phyloP scores from a whole-genome alignment of 495 filamentous ascomycete genomes.

The Aspergillus wentii region DNA sequence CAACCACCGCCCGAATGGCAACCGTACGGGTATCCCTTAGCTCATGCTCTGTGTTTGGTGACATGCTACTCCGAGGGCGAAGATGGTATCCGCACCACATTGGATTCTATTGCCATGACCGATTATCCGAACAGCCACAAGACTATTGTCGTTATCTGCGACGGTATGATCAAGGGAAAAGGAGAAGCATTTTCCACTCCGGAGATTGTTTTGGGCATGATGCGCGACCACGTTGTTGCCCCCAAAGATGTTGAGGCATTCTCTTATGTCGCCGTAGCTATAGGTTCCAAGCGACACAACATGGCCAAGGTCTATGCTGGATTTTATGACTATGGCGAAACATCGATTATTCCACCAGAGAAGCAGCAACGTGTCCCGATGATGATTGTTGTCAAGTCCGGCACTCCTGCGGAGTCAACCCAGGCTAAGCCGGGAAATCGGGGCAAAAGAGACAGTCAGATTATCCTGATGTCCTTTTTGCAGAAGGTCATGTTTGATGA shows the following conservation, averaged over 20 bases:
- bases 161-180: slow-evolving; percentile 95
- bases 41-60: slow-evolving; percentile 88
- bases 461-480: slow-evolving; percentile 98
- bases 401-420: slow-evolving; percentile 78
- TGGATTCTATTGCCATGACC: slow-evolving; percentile 95
- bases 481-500: slow-evolving; percentile 99
- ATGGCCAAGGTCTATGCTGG: slow-evolving; percentile 98
- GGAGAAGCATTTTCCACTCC: slow-evolving; percentile 86
- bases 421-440: slow-evolving; percentile 90
- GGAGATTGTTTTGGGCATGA: slow-evolving; percentile 86
- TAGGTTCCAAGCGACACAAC: slow-evolving; percentile 95
- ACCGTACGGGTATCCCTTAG: slow-evolving; percentile 91
- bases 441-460: slow-evolving; percentile 97
- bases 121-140: slow-evolving; percentile 99
- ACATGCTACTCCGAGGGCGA: slow-evolving; percentile 98
- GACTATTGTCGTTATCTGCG: slow-evolving; percentile 90
- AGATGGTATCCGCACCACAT: slow-evolving; percentile 83
- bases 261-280: slow-evolving; percentile 95
- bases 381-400: slow-evolving; percentile 95
- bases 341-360: slow-evolving; percentile 70
- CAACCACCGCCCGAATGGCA: slow-evolving; percentile 98
- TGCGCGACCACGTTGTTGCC: slow-evolving; percentile 80
- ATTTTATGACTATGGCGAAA: slow-evolving; percentile 92
- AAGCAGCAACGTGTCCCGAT: slow-evolving; percentile 99
- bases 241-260: slow-evolving; percentile 79